Conservation (phyloP, 352 stramenopile species). For the Pythium diclinum region DNA sequence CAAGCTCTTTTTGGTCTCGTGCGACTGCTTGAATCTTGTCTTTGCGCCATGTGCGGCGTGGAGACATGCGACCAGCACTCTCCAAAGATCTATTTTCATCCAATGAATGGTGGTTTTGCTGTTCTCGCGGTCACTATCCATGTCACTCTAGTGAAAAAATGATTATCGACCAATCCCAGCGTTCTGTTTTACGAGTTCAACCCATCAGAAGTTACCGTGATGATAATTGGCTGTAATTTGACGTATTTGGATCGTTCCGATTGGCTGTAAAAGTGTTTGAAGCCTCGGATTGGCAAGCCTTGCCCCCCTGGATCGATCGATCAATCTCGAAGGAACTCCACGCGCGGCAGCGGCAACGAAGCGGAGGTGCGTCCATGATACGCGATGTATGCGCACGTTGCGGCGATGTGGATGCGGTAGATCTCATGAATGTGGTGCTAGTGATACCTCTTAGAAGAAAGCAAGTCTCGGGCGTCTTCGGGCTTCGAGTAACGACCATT, state of each 20-base stretch:
- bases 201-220: background rate
- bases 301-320: background rate
- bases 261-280: constrained; percentile 14
- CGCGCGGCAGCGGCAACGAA: constrained; percentile 3
- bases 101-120: background rate
- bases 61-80: constrained; percentile 2
- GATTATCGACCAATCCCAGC: constrained; percentile 1
- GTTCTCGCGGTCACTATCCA: constrained; percentile 2
- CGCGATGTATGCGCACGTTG: background rate
- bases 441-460: background rate
- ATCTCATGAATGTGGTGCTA: constrained; percentile 1
- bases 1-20: background rate
- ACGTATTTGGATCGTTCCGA: background rate
- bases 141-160: background rate
- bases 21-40: constrained; percentile 11
- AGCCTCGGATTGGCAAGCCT: constrained; percentile 3
- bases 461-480: background rate
- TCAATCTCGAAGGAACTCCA: constrained; percentile 10
- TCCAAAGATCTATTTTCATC: background rate
- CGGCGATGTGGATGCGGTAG: background rate
- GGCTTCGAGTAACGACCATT: background rate
- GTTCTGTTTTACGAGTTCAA: background rate
- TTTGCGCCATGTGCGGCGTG: constrained; percentile 3
- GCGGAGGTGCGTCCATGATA: background rate
- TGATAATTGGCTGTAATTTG: background rate